Evolutionary conservation across 2,329 filamentous ascomycete species (phyloP).

Genomic region (Biscogniauxia sp.): DNA sequence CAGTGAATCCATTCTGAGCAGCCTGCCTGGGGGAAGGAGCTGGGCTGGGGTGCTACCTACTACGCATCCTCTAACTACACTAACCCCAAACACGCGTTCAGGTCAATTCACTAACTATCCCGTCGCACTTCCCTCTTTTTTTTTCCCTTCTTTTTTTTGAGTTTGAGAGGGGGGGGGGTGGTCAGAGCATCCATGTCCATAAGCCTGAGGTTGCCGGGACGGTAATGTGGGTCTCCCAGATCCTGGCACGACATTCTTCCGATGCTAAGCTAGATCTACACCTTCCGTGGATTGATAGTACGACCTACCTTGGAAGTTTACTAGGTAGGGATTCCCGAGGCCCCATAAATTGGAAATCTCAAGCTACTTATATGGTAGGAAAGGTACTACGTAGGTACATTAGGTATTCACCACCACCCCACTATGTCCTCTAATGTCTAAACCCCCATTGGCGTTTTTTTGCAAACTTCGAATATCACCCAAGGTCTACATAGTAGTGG

Average conservation of each 20-base stretch:
- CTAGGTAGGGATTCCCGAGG: background rate
- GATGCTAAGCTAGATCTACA: background rate
- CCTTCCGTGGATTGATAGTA: background rate
- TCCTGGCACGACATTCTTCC: background rate
- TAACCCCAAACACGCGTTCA: background rate
- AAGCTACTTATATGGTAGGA: too few relatives aligned
- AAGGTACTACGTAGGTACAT: too few relatives aligned
- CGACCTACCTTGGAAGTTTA: too few relatives aligned
- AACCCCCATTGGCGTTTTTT: background rate
- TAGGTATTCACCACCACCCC: background rate
- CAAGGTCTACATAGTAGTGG: background rate
- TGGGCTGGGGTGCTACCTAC: conserved; percentile 5
- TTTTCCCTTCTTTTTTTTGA: background rate
- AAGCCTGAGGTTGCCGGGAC: background rate
- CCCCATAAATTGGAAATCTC: background rate
- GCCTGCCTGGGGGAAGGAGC: background rate
- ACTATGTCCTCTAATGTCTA: background rate
- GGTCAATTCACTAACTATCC: background rate
- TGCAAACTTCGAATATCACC: background rate
- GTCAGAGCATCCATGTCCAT: background rate
- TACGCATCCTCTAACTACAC: background rate
- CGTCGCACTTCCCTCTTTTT: background rate
- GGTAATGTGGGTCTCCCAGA: background rate
- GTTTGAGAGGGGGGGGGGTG: too few relatives aligned
- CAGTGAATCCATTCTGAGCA: conserved; percentile 5